Evolutionary conservation across 139 green algal species (phyloP).

Genomic region (Chlamydomonas sp.): DNA sequence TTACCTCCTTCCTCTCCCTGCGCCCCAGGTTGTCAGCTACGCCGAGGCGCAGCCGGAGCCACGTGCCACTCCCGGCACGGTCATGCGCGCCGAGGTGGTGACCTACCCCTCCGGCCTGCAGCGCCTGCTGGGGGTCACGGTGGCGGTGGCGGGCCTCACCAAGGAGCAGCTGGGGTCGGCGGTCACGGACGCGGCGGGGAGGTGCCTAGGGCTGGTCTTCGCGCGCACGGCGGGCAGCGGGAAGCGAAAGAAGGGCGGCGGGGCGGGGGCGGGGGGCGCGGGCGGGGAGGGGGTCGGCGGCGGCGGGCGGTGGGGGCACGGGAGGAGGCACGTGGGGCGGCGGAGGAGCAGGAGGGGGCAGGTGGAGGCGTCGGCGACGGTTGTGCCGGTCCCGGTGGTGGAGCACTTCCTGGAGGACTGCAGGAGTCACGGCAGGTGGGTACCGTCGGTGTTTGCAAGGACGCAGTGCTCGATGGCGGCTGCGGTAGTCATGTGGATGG

Average conservation of each 20-base stretch:
- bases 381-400: constrained; percentile 27
- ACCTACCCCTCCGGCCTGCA: constrained; percentile 27
- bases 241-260: background rate
- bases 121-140: constrained; percentile 22
- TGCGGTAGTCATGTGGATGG: no score
- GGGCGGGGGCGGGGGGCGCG: background rate
- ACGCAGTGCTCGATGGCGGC: background rate
- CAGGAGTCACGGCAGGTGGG: constrained; percentile 6
- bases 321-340: constrained; percentile 6
- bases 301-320: constrained; percentile 10
- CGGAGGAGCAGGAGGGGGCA: background rate
- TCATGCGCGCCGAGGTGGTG: constrained; percentile 5
- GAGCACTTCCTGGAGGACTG: constrained; percentile 19
- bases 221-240: background rate
- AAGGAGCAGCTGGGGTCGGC: constrained; percentile 24
- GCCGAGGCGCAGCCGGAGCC: constrained; percentile 20
- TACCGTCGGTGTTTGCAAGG: background rate
- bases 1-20: no score
- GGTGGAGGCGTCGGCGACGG: constrained; percentile 1
- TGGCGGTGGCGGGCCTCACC: background rate
- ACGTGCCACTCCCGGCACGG: background rate
- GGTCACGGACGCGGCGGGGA: background rate
- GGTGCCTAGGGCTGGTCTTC: constrained; percentile 16
- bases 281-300: background rate
- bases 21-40: background rate